phyloP scores from a whole-genome alignment of 495 filamentous ascomycete species.

The Trichoderma reesei region DNA sequence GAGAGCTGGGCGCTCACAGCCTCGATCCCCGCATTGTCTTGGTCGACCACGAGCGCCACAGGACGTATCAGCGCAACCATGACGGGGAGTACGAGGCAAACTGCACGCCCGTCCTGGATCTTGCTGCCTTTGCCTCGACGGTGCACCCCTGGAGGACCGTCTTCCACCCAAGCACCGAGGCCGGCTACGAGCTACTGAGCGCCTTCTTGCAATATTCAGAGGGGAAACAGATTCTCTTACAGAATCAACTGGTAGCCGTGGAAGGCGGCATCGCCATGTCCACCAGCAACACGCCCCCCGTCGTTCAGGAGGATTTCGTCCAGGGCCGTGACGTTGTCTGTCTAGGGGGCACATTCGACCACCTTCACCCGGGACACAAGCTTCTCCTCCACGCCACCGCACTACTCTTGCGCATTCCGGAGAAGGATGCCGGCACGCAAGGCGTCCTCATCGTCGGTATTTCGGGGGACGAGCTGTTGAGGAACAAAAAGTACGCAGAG shows the following conservation, averaged over 20 bases:
- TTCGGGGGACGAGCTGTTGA: slow-evolving; percentile 73
- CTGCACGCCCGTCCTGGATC: slow-evolving; percentile 50
- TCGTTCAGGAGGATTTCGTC: slow-evolving; percentile 17
- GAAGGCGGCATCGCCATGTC: slow-evolving; percentile 38
- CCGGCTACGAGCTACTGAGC: slow-evolving; percentile 38
- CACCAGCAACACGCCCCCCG: slow-evolving; percentile 13
- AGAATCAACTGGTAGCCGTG: slow-evolving; percentile 33
- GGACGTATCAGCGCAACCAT: slow-evolving; percentile 13
- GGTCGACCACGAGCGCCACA: slow-evolving; percentile 47
- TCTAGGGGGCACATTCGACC: slow-evolving; percentile 95
- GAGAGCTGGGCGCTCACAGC: slow-evolving; percentile 44
- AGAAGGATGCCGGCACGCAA: slow-evolving; percentile 18
- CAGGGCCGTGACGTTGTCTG: slow-evolving; percentile 41
- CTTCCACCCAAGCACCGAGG: slow-evolving; percentile 53
- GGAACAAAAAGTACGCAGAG: slow-evolving; percentile 80
- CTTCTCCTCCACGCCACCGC: slow-evolving; percentile 79
- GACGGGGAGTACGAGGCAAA: slow-evolving; percentile 28
- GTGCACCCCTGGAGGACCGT: slow-evolving; percentile 59
- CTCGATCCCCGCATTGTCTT: slow-evolving; percentile 72
- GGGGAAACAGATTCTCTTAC: slow-evolving; percentile 32
- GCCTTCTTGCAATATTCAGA: slow-evolving; percentile 35
- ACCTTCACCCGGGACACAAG: slow-evolving; percentile 94
- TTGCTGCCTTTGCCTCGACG: slow-evolving; percentile 55
- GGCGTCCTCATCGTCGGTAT: slow-evolving; percentile 70
- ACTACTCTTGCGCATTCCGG: slow-evolving; percentile 51